A percentile compares a stretch with the other conserved stretches of the same genome.
These are phyloP conservation scores for Backusella luteola DNA, from an alignment of 192 early-diverging fungal genomes.

Conservation along the genomic window DNA sequence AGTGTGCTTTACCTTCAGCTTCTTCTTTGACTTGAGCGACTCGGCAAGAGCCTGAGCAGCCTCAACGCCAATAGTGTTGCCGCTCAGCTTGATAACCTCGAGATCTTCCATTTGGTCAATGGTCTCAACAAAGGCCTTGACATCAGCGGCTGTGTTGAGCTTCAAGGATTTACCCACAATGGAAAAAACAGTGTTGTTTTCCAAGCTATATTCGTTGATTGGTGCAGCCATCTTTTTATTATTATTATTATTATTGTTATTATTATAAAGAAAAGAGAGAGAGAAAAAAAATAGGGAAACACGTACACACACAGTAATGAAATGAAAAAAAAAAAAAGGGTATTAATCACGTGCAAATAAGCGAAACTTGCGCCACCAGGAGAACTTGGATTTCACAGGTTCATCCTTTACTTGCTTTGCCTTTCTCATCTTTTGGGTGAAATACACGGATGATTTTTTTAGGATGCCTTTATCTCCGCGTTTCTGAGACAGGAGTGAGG, in stretches of 20 bases:
- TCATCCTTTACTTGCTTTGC: not conserved
- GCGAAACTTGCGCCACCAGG: not conserved
- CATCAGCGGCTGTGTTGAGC: conserved; percentile 82
- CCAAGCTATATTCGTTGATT: conserved; percentile 33
- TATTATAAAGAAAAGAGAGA: not conserved
- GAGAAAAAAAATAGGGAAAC: not conserved
- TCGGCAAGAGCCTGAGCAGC: conserved; percentile 78
- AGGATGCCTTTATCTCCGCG: not conserved
- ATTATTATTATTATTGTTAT: conserved; percentile 1
- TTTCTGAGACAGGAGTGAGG: conserved; percentile 1
- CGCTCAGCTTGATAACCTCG: conserved; percentile 72
- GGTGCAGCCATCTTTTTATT: conserved; percentile 29
- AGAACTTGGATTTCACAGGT: not conserved
- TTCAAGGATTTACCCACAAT: conserved; percentile 88
- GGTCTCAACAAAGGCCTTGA: conserved; percentile 69
- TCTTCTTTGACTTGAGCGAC: conserved; percentile 63
- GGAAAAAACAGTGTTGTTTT: conserved; percentile 63
- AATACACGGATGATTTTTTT: conserved; percentile 11
- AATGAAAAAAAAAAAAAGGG: not conserved
- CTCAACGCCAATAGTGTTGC: conserved; percentile 93
- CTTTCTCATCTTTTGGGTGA: conserved; percentile 9
- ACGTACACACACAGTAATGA: too few species aligned
- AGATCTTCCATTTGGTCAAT: conserved; percentile 63
- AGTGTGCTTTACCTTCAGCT: conserved; percentile 54
- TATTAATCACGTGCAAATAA: not conserved